Evolutionary conservation across 306 rosid species (phyloP).

Genomic region (Hippophae rhamnoides): DNA sequence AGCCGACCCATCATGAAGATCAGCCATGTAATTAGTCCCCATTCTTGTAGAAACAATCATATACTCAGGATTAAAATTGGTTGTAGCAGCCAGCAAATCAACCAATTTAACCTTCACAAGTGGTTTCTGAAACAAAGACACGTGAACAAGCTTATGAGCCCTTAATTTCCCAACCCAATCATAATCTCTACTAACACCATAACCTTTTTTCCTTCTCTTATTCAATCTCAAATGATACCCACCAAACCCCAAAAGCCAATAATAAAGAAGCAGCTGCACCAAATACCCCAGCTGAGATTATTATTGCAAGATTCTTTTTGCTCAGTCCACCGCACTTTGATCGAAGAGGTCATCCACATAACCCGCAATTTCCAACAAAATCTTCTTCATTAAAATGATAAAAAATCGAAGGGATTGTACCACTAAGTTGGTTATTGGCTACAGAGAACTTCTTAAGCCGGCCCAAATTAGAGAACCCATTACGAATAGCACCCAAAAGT

Average conservation of each 20-base stretch:
- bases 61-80: conserved; percentile 50
- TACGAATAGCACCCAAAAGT: conserved; percentile 61
- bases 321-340: conserved; percentile 73
- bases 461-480: conserved; percentile 35
- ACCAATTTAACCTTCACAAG: conserved; percentile 81
- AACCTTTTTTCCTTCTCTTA: conserved; percentile 37
- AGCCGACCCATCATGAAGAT: conserved; percentile 74
- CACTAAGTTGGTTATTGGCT: conserved; percentile 53
- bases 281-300: conserved; percentile 86
- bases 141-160: conserved; percentile 71
- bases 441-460: conserved; percentile 60
- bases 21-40: conserved; percentile 76
- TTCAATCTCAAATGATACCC: conserved; percentile 65
- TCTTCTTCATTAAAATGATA: conserved; percentile 20
- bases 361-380: conserved; percentile 62
- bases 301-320: conserved; percentile 73
- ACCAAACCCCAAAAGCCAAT: conserved; percentile 76
- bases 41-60: conserved; percentile 58
- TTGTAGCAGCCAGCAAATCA: conserved; percentile 84
- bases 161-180: conserved; percentile 79
- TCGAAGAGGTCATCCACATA: conserved; percentile 74
- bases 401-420: conserved; percentile 42
- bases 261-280: conserved; percentile 85
- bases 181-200: conserved; percentile 26
- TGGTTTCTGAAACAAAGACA: conserved; percentile 82